Percentiles rank a stretch among this genome's conserved stretches.
These are phyloP conservation scores for Volvox africanus DNA, from an alignment of 139 green algal genomes.

Conservation along the genomic window DNA sequence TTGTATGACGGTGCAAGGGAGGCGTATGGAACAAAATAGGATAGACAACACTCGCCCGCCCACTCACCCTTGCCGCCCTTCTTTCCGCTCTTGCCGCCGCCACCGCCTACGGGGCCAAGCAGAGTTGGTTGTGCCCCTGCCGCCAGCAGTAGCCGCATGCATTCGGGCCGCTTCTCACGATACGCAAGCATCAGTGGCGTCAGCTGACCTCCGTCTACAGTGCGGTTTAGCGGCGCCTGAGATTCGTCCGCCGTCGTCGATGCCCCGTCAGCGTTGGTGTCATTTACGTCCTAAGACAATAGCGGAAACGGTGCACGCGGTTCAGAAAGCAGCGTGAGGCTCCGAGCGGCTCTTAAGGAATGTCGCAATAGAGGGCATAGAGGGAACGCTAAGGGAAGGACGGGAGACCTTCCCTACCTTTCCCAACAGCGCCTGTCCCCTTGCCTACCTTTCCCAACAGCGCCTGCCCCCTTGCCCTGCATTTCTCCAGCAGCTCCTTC, in stretches of 20 bases:
- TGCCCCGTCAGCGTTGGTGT: too few species aligned
- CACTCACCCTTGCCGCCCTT: constrained; percentile 19
- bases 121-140: constrained; percentile 17
- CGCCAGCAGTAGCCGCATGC: not conserved
- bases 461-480: too few species aligned
- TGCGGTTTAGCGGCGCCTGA: not conserved
- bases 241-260: not conserved
- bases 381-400: too few species aligned
- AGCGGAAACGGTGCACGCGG: too few species aligned
- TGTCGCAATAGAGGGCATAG: too few species aligned
- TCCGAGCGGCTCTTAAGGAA: too few species aligned
- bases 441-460: not conserved
- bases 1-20: too few species aligned
- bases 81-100: not conserved
- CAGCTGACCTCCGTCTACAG: not conserved
- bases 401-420: not conserved
- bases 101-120: not conserved
- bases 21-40: too few species aligned
- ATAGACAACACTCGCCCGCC: not conserved
- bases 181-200: constrained; percentile 5
- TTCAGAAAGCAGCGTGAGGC: too few species aligned
- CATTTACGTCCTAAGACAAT: too few species aligned
- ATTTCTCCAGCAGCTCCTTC: not conserved
- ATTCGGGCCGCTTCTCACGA: too few species aligned
- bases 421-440: not conserved